Conservation (phyloP, 192 early-diverging fungal species). For the Neocallimastix lanati region DNA sequence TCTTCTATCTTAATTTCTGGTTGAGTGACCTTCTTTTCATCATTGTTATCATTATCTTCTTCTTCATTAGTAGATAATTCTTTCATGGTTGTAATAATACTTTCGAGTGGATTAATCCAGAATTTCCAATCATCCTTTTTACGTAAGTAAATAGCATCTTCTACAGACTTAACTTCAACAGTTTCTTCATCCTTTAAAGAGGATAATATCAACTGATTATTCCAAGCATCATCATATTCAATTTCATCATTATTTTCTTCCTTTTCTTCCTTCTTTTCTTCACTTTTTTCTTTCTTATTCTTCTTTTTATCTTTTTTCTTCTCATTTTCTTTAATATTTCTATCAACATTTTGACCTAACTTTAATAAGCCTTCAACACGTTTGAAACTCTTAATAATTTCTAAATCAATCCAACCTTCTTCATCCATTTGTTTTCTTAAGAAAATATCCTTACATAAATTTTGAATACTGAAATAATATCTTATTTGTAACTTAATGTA, state of each 20-base stretch:
- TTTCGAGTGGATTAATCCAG: slow-evolving; percentile 1
- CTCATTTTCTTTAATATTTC: background rate
- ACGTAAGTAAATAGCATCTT: background rate
- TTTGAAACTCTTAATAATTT: slow-evolving; percentile 70
- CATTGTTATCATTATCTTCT: slow-evolving; percentile 3
- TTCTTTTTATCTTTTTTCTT: background rate
- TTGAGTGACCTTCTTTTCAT: slow-evolving; percentile 1
- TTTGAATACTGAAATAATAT: slow-evolving; percentile 95
- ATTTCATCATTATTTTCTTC: background rate
- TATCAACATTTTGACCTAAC: background rate
- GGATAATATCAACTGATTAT: slow-evolving; percentile 4
- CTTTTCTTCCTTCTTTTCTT: background rate
- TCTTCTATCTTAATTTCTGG: slow-evolving; percentile 1
- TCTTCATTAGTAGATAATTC: slow-evolving; percentile 7
- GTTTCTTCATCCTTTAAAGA: slow-evolving; percentile 22
- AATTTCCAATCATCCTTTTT: background rate
- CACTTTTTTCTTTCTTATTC: background rate
- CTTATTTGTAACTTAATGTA: slow-evolving; percentile 25
- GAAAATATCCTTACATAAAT: slow-evolving; percentile 88
- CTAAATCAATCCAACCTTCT: slow-evolving; percentile 63
- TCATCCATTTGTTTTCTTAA: slow-evolving; percentile 83
- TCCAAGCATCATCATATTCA: slow-evolving; percentile 40
- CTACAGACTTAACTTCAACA: slow-evolving; percentile 8
- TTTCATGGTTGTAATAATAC: slow-evolving; percentile 1
- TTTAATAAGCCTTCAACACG: slow-evolving; percentile 28